phyloP scores from a whole-genome alignment of 768 basidiomycete species.

The Lenzites betulinus region DNA sequence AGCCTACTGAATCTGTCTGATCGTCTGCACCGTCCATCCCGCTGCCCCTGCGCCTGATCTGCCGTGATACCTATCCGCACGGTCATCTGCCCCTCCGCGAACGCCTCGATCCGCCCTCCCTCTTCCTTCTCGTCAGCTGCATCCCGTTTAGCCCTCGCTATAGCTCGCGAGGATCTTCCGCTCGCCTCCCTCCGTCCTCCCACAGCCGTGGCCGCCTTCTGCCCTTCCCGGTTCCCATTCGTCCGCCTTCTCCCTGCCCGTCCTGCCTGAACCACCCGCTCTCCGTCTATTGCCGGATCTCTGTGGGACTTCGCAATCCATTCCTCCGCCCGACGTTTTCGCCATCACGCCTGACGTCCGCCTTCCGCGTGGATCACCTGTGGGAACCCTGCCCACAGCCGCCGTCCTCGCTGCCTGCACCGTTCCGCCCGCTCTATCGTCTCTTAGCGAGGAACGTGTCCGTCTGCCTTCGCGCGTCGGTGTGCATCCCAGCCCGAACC shows the following conservation, averaged over 20 bases:
- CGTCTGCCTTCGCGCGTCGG: background rate
- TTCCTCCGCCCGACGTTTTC: constrained; percentile 10
- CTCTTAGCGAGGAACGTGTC: constrained; percentile 1
- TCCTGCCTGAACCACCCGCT: constrained; percentile 2
- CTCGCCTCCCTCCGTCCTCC: background rate
- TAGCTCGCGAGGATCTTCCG: constrained; percentile 14
- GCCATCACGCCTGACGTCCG: constrained; percentile 14
- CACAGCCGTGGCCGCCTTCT: constrained; percentile 10
- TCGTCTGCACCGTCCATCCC: constrained; percentile 15
- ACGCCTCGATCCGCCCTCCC: constrained; percentile 1
- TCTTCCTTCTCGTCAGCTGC: background rate
- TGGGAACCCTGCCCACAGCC: background rate
- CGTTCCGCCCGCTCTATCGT: constrained; percentile 1
- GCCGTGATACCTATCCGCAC: constrained; percentile 13
- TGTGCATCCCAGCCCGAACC: background rate
- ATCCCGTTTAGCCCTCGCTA: background rate
- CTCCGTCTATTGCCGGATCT: constrained; percentile 8
- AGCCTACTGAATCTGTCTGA: constrained; percentile 12
- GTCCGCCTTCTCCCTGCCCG: constrained; percentile 5
- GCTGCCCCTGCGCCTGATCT: constrained; percentile 18
- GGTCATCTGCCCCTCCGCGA: constrained; percentile 18
- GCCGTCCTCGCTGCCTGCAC: background rate
- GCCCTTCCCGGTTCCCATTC: constrained; percentile 9
- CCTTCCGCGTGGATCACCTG: constrained; percentile 22
- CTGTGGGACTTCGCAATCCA: constrained; percentile 14